Conservation (phyloP, 1,139 yeast genomes). For the Torulaspora globosa region DNA sequence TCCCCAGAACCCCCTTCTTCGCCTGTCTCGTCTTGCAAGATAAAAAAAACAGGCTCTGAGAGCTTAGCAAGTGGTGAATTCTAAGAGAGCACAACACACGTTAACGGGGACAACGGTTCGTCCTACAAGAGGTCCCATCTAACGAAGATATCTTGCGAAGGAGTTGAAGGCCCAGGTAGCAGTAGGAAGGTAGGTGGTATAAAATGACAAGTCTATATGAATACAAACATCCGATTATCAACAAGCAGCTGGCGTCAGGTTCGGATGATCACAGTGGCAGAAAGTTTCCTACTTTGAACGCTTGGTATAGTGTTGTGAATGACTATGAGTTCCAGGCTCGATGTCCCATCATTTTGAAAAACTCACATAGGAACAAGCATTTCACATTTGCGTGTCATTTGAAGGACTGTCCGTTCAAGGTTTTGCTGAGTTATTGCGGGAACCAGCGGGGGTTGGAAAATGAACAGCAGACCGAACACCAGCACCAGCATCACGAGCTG, state of each 20-base stretch:
- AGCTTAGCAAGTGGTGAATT: background rate
- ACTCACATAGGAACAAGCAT: slow-evolving; percentile 37
- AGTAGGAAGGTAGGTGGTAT: too few species aligned
- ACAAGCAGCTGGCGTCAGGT: slow-evolving; percentile 29
- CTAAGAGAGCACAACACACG: background rate
- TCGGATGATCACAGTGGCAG: slow-evolving; percentile 23
- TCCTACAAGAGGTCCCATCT: slow-evolving; percentile 16
- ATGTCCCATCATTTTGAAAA: slow-evolving; percentile 37
- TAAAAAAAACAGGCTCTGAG: background rate
- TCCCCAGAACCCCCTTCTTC: too few species aligned
- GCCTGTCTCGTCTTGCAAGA: background rate
- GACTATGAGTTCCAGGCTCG: slow-evolving; percentile 38
- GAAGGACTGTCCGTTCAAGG: slow-evolving; percentile 36
- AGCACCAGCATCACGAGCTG: slow-evolving; percentile 6
- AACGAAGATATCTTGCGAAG: slow-evolving; percentile 20
- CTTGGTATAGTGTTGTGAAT: slow-evolving; percentile 36
- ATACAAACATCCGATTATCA: slow-evolving; percentile 36
- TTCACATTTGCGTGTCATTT: slow-evolving; percentile 38
- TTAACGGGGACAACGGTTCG: slow-evolving; percentile 1
- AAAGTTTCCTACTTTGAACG: slow-evolving; percentile 32
- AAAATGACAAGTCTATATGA: slow-evolving; percentile 33
- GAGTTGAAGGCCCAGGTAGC: too few species aligned
- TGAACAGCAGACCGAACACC: background rate
- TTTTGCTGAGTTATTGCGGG: slow-evolving; percentile 32
- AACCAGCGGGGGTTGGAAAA: slow-evolving; percentile 13